phyloP scores from a whole-genome alignment of 148 eudicot genomes.

The Cornus florida region DNA sequence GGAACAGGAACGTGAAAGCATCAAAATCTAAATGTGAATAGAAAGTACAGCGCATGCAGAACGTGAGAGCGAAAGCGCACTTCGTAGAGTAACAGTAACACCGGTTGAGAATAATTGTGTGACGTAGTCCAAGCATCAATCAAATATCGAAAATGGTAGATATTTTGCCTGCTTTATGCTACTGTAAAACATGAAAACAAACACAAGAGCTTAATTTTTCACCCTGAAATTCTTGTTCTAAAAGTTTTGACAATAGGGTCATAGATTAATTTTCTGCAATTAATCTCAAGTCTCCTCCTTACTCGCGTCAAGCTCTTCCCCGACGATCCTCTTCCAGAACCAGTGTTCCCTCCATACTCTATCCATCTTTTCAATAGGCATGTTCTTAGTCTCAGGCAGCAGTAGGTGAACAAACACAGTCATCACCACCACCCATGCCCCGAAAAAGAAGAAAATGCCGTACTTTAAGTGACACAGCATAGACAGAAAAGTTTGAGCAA shows the following conservation, averaged over 20 bases:
- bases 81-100: too few species aligned
- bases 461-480: constrained; percentile 37
- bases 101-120: too few species aligned
- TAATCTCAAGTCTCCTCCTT: too few species aligned
- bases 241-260: background rate
- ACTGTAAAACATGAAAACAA: background rate
- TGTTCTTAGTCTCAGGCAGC: constrained; percentile 39
- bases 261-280: background rate
- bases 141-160: too few species aligned
- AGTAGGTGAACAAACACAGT: constrained; percentile 31
- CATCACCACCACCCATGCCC: constrained; percentile 41
- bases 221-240: background rate
- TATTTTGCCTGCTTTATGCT: too few species aligned
- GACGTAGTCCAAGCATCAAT: too few species aligned
- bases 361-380: constrained; percentile 43
- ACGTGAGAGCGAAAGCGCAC: too few species aligned
- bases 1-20: too few species aligned
- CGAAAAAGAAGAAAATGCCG: constrained; percentile 44
- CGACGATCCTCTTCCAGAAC: constrained; percentile 31
- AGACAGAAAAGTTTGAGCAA: constrained; percentile 33
- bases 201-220: background rate
- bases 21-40: too few species aligned
- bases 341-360: constrained; percentile 37
- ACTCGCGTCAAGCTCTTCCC: background rate
- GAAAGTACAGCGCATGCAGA: too few species aligned